Evolutionary conservation across 768 basidiomycete genomes (phyloP), one percentile per base, ranked within the genome.

Genomic region (Suillus luteus): DNA sequence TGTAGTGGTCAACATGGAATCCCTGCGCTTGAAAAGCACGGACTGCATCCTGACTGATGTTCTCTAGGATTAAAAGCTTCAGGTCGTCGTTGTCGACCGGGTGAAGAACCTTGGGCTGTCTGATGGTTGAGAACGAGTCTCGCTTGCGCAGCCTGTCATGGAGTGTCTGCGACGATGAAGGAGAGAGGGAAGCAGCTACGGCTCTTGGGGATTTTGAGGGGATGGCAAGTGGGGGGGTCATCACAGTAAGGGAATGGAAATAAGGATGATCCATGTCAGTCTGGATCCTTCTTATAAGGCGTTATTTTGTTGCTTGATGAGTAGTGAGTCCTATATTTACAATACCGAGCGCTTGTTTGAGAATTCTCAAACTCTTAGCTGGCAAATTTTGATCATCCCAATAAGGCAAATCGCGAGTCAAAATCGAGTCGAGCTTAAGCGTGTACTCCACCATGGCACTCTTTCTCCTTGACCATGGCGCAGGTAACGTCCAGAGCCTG

Each of bases 381-480:
- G 43, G 22, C 48, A 62, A 65, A 62, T 41, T 49, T 62, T 40
- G n/a, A 40, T 40, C 22, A 37, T 38, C 65, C 62, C 58, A 52
- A 65, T 65, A 65, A 55, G 37, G 65, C 37, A 65, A 44, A 3
- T n/a, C 17, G 8, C 43, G 19, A 63, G 48, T 27, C 19, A 58
- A 4, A 5, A 38, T 55, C 24, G 35, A 15, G 44, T 57, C 37
- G 22, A 49, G 22, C 37, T 24, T 27, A 9, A 24, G 4, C n/a
- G 22, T 22, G 19, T 44, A 22, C 31, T 31, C 31, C 24, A 17
- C 58, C 64, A 85, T 85, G 84, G 77, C 75, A 64, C 87, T 97
- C 67, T 99, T 88, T 77, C 86, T 99, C 70, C 89, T 99, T 67
- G 96, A 98, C 76, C 97, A 99, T 73, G 96, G 96, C 75, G 96